A percentile compares a stretch with the other conserved stretches of the same genome.
Conservation (phyloP, 176 grass and related monocot species). For the Neostapfia colusana region DNA sequence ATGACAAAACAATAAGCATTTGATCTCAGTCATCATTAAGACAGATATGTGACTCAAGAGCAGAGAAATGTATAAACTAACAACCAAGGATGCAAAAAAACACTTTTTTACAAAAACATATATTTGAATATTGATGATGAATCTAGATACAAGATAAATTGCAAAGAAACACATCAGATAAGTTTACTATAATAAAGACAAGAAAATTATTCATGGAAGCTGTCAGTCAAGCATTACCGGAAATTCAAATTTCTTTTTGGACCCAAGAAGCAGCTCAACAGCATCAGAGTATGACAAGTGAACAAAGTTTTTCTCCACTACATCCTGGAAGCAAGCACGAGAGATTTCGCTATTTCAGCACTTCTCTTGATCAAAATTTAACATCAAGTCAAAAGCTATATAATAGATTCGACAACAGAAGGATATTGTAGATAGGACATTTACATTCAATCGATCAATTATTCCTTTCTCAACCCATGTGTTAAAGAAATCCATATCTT, state of each 20-base stretch:
- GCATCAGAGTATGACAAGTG: slow-evolving; percentile 97
- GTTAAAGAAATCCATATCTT: slow-evolving; percentile 98
- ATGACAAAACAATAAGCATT: slow-evolving; percentile 19
- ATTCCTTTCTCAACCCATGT: slow-evolving; percentile 98
- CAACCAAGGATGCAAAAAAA: slow-evolving; percentile 2
- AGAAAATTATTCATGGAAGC: neutral
- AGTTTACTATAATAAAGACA: slow-evolving; percentile 7
- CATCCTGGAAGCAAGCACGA: slow-evolving; percentile 60
- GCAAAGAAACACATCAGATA: neutral
- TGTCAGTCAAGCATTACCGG: slow-evolving; percentile 56
- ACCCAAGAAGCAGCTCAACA: slow-evolving; percentile 73
- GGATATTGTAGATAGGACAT: slow-evolving; percentile 26
- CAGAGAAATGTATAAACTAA: neutral
- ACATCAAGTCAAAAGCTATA: slow-evolving; percentile 7
- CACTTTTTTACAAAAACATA: slow-evolving; percentile 16
- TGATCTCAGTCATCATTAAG: slow-evolving; percentile 15
- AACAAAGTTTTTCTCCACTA: slow-evolving; percentile 87
- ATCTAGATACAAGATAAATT: slow-evolving; percentile 17
- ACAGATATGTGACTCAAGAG: neutral
- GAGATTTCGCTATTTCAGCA: slow-evolving; percentile 31
- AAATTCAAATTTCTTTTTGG: slow-evolving; percentile 90
- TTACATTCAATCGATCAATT: slow-evolving; percentile 84
- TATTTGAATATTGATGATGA: neutral
- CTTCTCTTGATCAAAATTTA: slow-evolving; percentile 7
- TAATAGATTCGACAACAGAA: slow-evolving; percentile 32